Conservation (phyloP, 495 filamentous ascomycete species). For the Hypoxylon cercidicola region DNA sequence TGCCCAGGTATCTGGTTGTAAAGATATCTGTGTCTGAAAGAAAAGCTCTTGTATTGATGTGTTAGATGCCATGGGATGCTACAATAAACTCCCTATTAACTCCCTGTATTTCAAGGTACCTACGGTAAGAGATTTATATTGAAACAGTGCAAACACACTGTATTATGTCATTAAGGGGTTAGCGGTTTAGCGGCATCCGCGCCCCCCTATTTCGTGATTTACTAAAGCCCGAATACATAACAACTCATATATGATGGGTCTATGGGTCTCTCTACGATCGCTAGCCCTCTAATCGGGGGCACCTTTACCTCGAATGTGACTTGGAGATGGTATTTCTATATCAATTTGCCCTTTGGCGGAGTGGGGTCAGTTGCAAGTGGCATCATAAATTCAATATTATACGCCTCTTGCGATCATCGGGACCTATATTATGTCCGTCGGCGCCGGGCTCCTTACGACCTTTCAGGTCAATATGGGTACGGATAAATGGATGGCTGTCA, state of each 20-base stretch:
- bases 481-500: conserved; percentile 71
- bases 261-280: conserved; percentile 56
- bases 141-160: too few species aligned
- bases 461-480: conserved; percentile 56
- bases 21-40: too few species aligned
- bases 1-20: too few species aligned
- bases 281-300: conserved; percentile 58
- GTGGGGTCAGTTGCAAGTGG: conserved; percentile 63
- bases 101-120: too few species aligned
- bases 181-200: too few species aligned
- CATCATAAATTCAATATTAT: conserved; percentile 63
- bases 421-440: conserved; percentile 62
- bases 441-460: conserved; percentile 68
- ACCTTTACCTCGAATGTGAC: conserved; percentile 60
- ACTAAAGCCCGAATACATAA: too few species aligned
- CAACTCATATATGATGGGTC: conserved; percentile 11
- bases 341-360: conserved; percentile 59
- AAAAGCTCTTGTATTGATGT: too few species aligned
- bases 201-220: too few species aligned
- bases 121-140: too few species aligned
- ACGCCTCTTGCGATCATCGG: conserved; percentile 64
- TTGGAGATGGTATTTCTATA: conserved; percentile 65
- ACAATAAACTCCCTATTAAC: too few species aligned
- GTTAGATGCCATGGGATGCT: too few species aligned
- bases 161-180: too few species aligned